Evolutionary conservation across 768 basidiomycete species (phyloP).

Genomic region (Serendipita indica): DNA sequence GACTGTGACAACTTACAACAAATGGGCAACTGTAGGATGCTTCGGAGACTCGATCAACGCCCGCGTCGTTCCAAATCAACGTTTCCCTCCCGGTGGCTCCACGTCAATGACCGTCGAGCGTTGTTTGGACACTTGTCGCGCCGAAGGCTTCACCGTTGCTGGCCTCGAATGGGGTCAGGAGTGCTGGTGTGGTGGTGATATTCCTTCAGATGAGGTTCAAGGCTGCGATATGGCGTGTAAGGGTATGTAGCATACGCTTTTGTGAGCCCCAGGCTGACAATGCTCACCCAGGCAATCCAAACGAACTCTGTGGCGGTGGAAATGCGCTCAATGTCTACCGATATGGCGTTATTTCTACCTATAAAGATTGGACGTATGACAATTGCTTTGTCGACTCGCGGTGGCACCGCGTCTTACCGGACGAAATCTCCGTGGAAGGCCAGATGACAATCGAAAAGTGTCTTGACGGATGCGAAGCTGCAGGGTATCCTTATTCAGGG

Average conservation of each 20-base stretch:
- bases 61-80: not conserved
- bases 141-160: constrained; percentile 29
- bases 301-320: constrained; percentile 58
- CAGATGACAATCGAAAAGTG: constrained; percentile 41
- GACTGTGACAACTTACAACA: not conserved
- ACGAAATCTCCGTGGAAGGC: constrained; percentile 24
- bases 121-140: constrained; percentile 49
- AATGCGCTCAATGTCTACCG: constrained; percentile 55
- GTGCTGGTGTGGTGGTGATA: constrained; percentile 26
- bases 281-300: constrained; percentile 17
- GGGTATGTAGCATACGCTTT: constrained; percentile 31
- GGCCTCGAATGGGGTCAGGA: constrained; percentile 32
- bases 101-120: constrained; percentile 33
- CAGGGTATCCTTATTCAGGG: constrained; percentile 12
- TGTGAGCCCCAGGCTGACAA: not conserved
- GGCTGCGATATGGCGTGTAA: constrained; percentile 63
- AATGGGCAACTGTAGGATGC: not conserved
- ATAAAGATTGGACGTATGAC: not conserved
- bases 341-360: not conserved
- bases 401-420: constrained; percentile 23
- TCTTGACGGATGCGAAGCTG: constrained; percentile 44
- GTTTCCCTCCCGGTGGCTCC: not conserved
- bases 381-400: constrained; percentile 19
- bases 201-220: constrained; percentile 22
- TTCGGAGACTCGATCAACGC: not conserved